Evolutionary conservation across 2,329 filamentous ascomycete species (phyloP), one percentile per base, ranked within the genome.

Genomic region (Xylaria sp.): DNA sequence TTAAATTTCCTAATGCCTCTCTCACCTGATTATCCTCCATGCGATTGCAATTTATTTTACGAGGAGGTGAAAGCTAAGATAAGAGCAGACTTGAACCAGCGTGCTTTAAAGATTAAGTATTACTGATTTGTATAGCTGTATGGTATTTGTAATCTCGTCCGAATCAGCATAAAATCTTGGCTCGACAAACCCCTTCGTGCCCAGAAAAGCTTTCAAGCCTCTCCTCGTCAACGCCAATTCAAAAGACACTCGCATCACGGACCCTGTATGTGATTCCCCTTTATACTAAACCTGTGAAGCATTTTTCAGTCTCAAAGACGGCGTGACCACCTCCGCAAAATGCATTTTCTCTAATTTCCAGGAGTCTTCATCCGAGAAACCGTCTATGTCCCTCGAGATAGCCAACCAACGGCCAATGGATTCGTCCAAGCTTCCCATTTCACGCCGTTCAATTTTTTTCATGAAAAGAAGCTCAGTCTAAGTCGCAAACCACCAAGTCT

Each of bases 1-100:
- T 66, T 60, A 58, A 18, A 60, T 63, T 60, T 63, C 54, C 62
- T 63, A 55, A 54, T 44, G 23, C 54, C 32, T n/a, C 25, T 40
- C 1, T 58, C 9, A 25, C 47, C 27, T 57, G 21, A 21, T 21
- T 10, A 23, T 25, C 21, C n/a, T 37, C 29, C 10, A 13, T 21
- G n/a, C 60, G 50, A 50, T 53, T 23, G 58, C 21, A 51, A 27
- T 16, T 21, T 18, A 23, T 23, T 60, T 48, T 13, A 32, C 16
- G 32, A 3, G 27, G 21, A 8, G 21, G 35, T 25, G 35, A 42
- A 8, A 13, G 25, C 37, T 21, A 58, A 32, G 55, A 58, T 16
- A 42, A 47, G 5, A 18, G 63, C 40, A 40, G 25, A 44, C 16
- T 37, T 54, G 9, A 47, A n/a, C 5, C 27, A 35, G 16, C 23